phyloP scores from a whole-genome alignment of 768 basidiomycete genomes.

The Tulasnella sp. region DNA sequence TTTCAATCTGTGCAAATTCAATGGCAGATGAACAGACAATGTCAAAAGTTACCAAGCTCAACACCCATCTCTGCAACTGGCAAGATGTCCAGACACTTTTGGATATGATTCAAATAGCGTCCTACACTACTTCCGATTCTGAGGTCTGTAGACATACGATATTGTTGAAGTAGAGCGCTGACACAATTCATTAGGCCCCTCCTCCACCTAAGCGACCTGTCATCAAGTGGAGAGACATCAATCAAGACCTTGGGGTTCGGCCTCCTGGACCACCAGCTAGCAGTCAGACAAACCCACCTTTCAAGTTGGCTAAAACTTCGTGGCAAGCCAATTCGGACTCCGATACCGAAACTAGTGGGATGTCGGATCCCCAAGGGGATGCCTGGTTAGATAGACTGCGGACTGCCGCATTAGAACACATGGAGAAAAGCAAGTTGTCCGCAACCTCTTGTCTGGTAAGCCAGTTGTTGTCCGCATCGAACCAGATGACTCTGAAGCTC shows the following conservation, averaged over 20 bases:
- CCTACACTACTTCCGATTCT: background rate
- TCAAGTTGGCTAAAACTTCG: background rate
- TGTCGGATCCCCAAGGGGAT: too few species aligned
- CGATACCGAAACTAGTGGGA: background rate
- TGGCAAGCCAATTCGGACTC: background rate
- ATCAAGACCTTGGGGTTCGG: background rate
- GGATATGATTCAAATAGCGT: conserved; percentile 29
- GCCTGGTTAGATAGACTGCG: background rate
- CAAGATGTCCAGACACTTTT: conserved; percentile 34
- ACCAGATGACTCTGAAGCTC: background rate
- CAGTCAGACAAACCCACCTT: background rate
- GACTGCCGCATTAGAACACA: background rate
- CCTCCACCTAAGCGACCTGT: background rate
- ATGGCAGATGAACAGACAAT: conserved; percentile 42
- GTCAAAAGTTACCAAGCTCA: conserved; percentile 35
- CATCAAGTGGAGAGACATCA: background rate
- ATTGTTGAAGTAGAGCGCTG: background rate
- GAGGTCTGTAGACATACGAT: background rate
- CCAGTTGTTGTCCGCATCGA: background rate
- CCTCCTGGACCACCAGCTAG: too few species aligned
- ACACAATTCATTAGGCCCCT: background rate
- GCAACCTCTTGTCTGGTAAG: background rate
- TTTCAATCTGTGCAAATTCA: conserved; percentile 37
- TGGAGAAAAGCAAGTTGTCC: background rate
- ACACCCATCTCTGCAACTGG: conserved; percentile 35